A percentile compares a stretch with the other conserved stretches of the same genome.
Conservation (phyloP, 208 protist genomes). For the Crithidia fasciculata region DNA sequence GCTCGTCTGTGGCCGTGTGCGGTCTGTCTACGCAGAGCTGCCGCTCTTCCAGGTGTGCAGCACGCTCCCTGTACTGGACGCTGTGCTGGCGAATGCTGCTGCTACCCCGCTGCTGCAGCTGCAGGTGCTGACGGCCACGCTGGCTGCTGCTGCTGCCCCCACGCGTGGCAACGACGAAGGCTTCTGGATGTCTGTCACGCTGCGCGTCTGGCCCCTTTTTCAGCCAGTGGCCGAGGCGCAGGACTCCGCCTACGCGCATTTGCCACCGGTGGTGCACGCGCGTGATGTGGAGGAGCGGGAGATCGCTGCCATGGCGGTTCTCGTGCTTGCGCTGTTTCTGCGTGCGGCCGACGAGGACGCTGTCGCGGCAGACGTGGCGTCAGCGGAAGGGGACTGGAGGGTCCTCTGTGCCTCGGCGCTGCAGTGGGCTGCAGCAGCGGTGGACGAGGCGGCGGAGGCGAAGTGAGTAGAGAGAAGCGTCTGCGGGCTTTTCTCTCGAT, state of each 20-base stretch:
- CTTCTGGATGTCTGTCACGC: conserved; percentile 13
- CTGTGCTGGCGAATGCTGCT: conserved; percentile 1
- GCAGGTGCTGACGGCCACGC: conserved; percentile 53
- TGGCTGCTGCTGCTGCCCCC: conserved; percentile 13
- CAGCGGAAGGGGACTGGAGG: conserved; percentile 11
- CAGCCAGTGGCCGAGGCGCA: not conserved
- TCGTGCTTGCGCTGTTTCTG: conserved; percentile 29
- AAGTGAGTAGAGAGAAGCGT: too few relatives aligned
- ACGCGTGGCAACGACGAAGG: not conserved
- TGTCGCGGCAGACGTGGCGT: conserved; percentile 9
- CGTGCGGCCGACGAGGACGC: conserved; percentile 17
- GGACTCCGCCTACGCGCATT: not conserved
- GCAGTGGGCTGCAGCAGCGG: conserved; percentile 14
- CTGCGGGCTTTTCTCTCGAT: not conserved
- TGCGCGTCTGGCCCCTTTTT: conserved; percentile 24
- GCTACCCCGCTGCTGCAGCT: conserved; percentile 28
- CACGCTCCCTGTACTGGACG: conserved; percentile 63
- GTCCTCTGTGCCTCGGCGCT: conserved; percentile 10
- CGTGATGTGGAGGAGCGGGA: too few relatives aligned
- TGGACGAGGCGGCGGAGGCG: not conserved
- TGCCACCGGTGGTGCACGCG: not conserved
- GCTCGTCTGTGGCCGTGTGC: conserved; percentile 58
- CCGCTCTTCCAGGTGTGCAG: conserved; percentile 79
- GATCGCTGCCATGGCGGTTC: conserved; percentile 6
- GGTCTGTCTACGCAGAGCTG: conserved; percentile 58